A percentile compares a stretch with the other conserved stretches of the same genome.
phyloP scores from a whole-genome alignment of 805 yeast species.

The Schwanniomyces pseudopolymorphus region DNA sequence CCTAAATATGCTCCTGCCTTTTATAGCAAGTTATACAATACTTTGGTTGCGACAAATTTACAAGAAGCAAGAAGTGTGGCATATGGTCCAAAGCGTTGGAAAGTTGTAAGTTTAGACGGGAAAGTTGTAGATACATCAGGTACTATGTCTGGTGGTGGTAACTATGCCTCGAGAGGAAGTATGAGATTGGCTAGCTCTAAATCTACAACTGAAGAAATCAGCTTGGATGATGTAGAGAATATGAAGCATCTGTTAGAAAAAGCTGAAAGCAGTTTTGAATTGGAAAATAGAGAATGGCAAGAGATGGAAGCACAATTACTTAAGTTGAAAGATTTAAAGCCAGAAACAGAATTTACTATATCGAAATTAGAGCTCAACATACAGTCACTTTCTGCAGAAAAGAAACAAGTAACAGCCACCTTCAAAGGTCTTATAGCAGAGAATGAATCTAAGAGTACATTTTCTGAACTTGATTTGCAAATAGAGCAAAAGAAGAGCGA shows the following conservation, averaged over 20 bases:
- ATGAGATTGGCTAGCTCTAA: conserved; percentile 58
- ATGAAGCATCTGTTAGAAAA: conserved; percentile 51
- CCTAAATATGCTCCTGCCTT: conserved; percentile 80
- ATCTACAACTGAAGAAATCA: conserved; percentile 29
- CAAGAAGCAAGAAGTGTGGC: conserved; percentile 86
- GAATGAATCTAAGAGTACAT: conserved; percentile 26
- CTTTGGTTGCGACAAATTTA: conserved; percentile 79
- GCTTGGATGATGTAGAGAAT: conserved; percentile 56
- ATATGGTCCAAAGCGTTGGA: conserved; percentile 72
- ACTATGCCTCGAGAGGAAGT: conserved; percentile 64
- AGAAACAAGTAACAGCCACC: conserved; percentile 44
- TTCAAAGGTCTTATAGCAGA: conserved; percentile 43
- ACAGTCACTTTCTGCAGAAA: conserved; percentile 55
- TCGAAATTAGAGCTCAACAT: conserved; percentile 64
- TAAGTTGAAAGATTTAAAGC: conserved; percentile 61
- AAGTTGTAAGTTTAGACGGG: conserved; percentile 93
- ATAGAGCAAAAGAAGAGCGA: conserved; percentile 28
- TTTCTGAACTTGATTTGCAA: conserved; percentile 36
- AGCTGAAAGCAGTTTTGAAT: conserved; percentile 54
- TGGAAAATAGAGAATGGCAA: conserved; percentile 48
- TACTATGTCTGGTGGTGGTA: conserved; percentile 96
- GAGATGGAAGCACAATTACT: conserved; percentile 62
- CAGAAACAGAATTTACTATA: conserved; percentile 63
- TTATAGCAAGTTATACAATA: conserved; percentile 81
- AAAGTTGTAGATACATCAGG: conserved; percentile 90